Conservation (phyloP, 371 early-diverging fungal species). For the Apophysomyces trapeziformis region DNA sequence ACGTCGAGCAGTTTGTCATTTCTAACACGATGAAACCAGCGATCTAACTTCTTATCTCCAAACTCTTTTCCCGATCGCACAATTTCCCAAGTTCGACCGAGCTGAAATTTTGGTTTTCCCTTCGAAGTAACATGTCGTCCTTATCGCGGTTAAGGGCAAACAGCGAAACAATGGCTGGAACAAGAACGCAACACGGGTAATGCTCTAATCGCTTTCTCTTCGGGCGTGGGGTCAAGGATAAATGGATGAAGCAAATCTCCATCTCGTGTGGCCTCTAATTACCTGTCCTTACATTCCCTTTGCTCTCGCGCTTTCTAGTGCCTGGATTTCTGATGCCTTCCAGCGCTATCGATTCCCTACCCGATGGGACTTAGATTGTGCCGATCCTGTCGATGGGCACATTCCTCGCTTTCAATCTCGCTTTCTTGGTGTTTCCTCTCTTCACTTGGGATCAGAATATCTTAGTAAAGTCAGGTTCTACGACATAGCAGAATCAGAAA, state of each 20-base stretch:
- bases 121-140: conserved; percentile 18
- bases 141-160: conserved; percentile 21
- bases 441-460: conserved; percentile 24
- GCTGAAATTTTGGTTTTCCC: neutral
- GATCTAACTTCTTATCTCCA: neutral
- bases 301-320: conserved; percentile 2
- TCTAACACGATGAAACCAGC: neutral
- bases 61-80: neutral
- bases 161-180: conserved; percentile 24
- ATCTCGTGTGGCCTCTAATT: neutral
- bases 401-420: conserved; percentile 32
- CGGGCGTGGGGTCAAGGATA: conserved; percentile 9
- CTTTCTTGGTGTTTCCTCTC: conserved; percentile 37
- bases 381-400: conserved; percentile 28
- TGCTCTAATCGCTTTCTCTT: conserved; percentile 6
- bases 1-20: neutral
- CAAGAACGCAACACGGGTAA: conserved; percentile 17
- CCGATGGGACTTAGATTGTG: conserved; percentile 18
- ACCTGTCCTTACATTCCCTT: conserved; percentile 1
- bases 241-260: conserved; percentile 7
- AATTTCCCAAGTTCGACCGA: conserved; percentile 1
- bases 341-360: conserved; percentile 24
- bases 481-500: conserved; percentile 52
- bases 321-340: conserved; percentile 33
- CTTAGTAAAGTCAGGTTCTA: conserved; percentile 33